Percentiles rank a stretch among this genome's conserved stretches.
Conservation (phyloP, 192 early-diverging fungal genomes). For the Linnemannia zychae region DNA sequence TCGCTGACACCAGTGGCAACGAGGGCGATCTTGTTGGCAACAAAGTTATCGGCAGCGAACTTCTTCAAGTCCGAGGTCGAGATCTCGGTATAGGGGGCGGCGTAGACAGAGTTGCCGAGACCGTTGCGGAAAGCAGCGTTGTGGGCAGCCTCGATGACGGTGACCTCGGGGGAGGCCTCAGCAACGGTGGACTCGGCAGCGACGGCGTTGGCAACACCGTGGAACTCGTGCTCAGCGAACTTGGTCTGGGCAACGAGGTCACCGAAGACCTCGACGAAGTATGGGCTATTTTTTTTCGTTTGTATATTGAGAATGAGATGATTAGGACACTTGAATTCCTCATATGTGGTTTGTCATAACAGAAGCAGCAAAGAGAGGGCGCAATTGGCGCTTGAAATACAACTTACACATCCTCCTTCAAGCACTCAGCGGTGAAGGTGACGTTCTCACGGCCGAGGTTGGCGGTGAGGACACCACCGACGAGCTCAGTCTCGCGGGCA, state of each 20-base stretch:
- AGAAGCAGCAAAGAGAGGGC: background rate
- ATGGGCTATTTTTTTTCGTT: conserved; percentile 55
- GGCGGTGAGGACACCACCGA: conserved; percentile 87
- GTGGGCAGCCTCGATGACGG: conserved; percentile 86
- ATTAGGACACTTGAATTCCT: background rate
- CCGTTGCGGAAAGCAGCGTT: conserved; percentile 93
- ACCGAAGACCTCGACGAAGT: conserved; percentile 88
- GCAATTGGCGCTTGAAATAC: background rate
- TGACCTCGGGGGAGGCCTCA: conserved; percentile 71
- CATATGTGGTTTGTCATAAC: background rate
- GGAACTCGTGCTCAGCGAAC: conserved; percentile 90
- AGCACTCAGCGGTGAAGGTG: conserved; percentile 90
- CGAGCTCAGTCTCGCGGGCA: conserved; percentile 91
- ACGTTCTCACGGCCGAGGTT: conserved; percentile 87
- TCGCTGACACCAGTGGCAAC: conserved; percentile 89
- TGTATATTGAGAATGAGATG: background rate
- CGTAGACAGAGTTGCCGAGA: conserved; percentile 95
- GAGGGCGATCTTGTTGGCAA: conserved; percentile 81
- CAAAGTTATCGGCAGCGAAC: conserved; percentile 81
- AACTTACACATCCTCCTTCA: conserved; percentile 90
- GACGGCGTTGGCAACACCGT: conserved; percentile 73
- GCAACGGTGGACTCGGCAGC: conserved; percentile 76
- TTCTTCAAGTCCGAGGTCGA: conserved; percentile 76
- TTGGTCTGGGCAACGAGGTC: conserved; percentile 83
- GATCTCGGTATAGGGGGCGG: conserved; percentile 72